A percentile compares a stretch with the other conserved stretches of the same genome.
Conservation (phyloP, 2,329 filamentous ascomycete species). For the Penicillium nordicum region DNA sequence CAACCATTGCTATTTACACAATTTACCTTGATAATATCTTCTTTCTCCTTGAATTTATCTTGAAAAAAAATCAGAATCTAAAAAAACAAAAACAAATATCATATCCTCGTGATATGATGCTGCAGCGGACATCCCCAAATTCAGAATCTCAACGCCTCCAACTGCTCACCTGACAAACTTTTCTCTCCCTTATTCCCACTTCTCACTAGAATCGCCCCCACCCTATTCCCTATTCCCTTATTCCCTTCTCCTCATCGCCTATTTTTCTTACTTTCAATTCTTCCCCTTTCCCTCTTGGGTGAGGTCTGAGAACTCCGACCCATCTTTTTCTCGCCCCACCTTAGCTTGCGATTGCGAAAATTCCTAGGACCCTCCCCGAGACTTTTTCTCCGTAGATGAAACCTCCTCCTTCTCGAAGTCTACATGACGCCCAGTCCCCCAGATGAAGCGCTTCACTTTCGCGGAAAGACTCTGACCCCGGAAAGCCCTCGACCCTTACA, state of each 20-base stretch:
- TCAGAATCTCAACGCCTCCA: not conserved
- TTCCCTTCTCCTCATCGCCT: not conserved
- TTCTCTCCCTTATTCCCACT: not conserved
- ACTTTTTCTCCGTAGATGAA: slow-evolving; percentile 37
- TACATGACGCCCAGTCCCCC: slow-evolving; percentile 54
- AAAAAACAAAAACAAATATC: no score
- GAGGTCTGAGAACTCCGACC: slow-evolving; percentile 20
- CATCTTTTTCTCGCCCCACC: slow-evolving; percentile 37
- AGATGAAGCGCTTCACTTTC: slow-evolving; percentile 55
- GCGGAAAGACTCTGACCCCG: slow-evolving; percentile 64
- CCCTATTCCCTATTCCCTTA: not conserved
- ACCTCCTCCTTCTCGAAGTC: slow-evolving; percentile 34
- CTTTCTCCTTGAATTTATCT: not conserved
- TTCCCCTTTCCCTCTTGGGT: slow-evolving; percentile 14
- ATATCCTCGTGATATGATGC: not conserved
- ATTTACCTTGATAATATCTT: not conserved
- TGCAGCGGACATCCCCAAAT: not conserved
- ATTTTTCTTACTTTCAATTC: slow-evolving; percentile 1
- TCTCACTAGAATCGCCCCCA: not conserved
- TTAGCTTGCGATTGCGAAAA: slow-evolving; percentile 37
- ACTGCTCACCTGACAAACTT: slow-evolving; percentile 2
- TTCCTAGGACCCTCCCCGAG: slow-evolving; percentile 11
- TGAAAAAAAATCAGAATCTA: no score
- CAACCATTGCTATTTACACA: not conserved
- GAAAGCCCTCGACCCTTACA: slow-evolving; percentile 69